Evolutionary conservation across 306 rosid species (phyloP).

Genomic region (Cucurbita argyrosperma): DNA sequence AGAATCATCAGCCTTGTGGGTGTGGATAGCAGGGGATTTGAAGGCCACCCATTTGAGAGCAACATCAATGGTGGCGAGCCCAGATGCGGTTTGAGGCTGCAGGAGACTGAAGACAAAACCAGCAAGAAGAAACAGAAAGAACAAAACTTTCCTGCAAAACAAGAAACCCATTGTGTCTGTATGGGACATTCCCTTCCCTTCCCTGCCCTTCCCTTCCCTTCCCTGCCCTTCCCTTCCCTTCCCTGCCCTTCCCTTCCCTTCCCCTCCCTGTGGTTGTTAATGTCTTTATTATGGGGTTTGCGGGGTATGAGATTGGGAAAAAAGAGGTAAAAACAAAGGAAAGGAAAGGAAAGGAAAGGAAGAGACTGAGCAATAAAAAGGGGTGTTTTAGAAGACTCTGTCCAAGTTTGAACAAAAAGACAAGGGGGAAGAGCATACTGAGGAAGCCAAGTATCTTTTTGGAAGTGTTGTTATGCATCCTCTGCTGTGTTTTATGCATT

Average conservation of each 20-base stretch:
- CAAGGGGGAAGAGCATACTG: background rate
- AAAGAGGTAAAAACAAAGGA: background rate
- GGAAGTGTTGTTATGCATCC: too few relatives aligned
- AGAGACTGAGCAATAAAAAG: background rate
- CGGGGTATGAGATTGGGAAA: background rate
- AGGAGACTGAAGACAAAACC: background rate
- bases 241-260: background rate
- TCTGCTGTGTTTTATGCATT: too few relatives aligned
- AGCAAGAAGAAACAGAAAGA: background rate
- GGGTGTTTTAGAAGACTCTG: conserved; percentile 12
- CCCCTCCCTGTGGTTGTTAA: background rate
- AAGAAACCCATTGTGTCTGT: background rate
- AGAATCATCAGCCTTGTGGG: background rate
- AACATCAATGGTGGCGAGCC: background rate
- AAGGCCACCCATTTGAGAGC: conserved; percentile 4
- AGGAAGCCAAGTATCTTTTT: conserved; percentile 8
- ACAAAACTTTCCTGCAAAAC: background rate
- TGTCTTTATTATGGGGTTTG: background rate
- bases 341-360: too few relatives aligned
- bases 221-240: too few relatives aligned
- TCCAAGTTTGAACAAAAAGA: conserved; percentile 11
- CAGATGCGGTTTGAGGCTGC: background rate
- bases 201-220: background rate
- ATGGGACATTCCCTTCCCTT: background rate
- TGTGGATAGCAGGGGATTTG: background rate